Evolutionary conservation across 1,139 yeast species (phyloP), one percentile per base, ranked within the genome.

Genomic region (Candida mesenterica): DNA sequence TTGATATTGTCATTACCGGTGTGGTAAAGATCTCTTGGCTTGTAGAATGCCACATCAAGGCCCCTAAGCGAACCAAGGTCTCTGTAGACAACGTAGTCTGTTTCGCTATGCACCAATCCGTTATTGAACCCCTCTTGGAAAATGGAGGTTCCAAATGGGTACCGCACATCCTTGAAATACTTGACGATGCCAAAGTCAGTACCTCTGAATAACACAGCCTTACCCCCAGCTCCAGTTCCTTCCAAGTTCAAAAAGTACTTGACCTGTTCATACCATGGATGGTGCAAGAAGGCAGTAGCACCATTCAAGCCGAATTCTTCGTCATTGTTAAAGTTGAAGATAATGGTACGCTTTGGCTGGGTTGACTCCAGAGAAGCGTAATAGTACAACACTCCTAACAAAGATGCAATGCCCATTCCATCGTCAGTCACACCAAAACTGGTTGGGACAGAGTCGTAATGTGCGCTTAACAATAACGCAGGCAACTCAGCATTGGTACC

Each of bases 211-310:
- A 90, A 64, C 24, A 86, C 72, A 1, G 96, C 90, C 43, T 85
- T 78, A 5, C 96, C 96, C 18, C 96, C 96, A 3, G 95, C 86
- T 3, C 97, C 97, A 1, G 96, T 87, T n/a, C 97, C 97, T 65
- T 90, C 97, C 44, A 90, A 65, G 53, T 90, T 90, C 48, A 90
- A 69, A 45, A 90, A 85, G 46, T 75, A 82, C 30, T 68, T 69
- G 3, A 84, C 79, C 12, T 73, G 61, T 33, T 72, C 60, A 22
- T 77, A 71, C 95, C 95, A 88, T 12, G 85, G 82, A 54, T 89
- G 96, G 24, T 67, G 55, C 39, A 85, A 63, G 52, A 88, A 89
- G 0, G 87, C 76, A 34, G 74, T 72, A 0, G 97, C 96, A 3
- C 97, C 97, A 36, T 81, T 65, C 30, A 90, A 68, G 0, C 96